Conservation (phyloP, 176 grass and related monocot species). For the Sorghum bicolor region Sorghum_bicolor_NCBIv3 NC_012875.2:4052501-4053000, state of each 20-base stretch:
- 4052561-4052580: constrained; percentile 56
- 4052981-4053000: too few relatives aligned
- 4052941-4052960: too few relatives aligned
- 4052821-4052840: constrained; percentile 37
- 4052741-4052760: constrained; percentile 38
- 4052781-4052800: constrained; percentile 38
- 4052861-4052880: constrained; percentile 15
- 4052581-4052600: constrained; percentile 43
- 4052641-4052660: constrained; percentile 31
- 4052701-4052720: constrained; percentile 18
- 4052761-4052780: constrained; percentile 42
- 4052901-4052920: too few relatives aligned
- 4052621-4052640: constrained; percentile 39
- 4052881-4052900: too few relatives aligned
- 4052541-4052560: constrained; percentile 47
- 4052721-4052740: neutral
- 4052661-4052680: constrained; percentile 27
- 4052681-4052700: constrained; percentile 40
- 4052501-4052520: constrained; percentile 46
- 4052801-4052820: constrained; percentile 31
- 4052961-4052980: too few relatives aligned
- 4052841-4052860: neutral
- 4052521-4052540: constrained; percentile 51
- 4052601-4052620: constrained; percentile 34
- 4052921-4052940: too few relatives aligned